Evolutionary conservation across 1,284 basidiomycete genomes (phyloP).

Genomic region (Irpex rosettiformis): DNA sequence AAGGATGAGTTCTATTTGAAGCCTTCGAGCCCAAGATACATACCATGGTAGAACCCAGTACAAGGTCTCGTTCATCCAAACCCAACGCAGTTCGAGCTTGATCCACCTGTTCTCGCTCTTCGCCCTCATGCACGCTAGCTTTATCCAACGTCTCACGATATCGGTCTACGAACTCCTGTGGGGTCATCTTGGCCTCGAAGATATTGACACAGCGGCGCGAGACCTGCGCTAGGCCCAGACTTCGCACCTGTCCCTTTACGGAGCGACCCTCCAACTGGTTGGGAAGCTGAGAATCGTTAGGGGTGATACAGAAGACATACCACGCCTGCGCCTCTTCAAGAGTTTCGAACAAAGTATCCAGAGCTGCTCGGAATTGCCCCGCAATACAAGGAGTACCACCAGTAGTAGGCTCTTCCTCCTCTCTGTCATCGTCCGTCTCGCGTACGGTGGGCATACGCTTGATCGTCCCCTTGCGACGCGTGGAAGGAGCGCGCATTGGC

Average conservation of each 20-base stretch:
- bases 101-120: slow-evolving; percentile 50
- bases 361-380: slow-evolving; percentile 82
- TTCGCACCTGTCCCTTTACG: slow-evolving; percentile 90
- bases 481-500: slow-evolving; percentile 91
- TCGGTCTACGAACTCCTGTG: slow-evolving; percentile 84
- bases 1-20: not conserved
- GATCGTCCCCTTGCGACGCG: slow-evolving; percentile 71
- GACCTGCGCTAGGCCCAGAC: slow-evolving; percentile 79
- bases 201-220: slow-evolving; percentile 62
- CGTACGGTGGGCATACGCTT: slow-evolving; percentile 59
- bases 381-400: slow-evolving; percentile 68
- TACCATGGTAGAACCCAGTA: slow-evolving; percentile 80
- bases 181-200: slow-evolving; percentile 85
- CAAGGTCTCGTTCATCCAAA: slow-evolving; percentile 73
- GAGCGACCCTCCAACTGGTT: slow-evolving; percentile 91
- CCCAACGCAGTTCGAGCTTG: slow-evolving; percentile 62
- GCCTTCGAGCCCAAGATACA: slow-evolving; percentile 16
- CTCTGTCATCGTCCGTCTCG: slow-evolving; percentile 54
- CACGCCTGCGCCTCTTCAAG: slow-evolving; percentile 89
- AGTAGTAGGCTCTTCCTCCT: slow-evolving; percentile 45
- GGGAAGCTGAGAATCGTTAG: slow-evolving; percentile 92
- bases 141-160: slow-evolving; percentile 62
- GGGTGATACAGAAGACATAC: slow-evolving; percentile 91
- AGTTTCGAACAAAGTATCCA: slow-evolving; percentile 86
- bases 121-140: slow-evolving; percentile 48